Conservation (phyloP, 31 red algal species). For the Bonnemaisonia californica region DNA sequence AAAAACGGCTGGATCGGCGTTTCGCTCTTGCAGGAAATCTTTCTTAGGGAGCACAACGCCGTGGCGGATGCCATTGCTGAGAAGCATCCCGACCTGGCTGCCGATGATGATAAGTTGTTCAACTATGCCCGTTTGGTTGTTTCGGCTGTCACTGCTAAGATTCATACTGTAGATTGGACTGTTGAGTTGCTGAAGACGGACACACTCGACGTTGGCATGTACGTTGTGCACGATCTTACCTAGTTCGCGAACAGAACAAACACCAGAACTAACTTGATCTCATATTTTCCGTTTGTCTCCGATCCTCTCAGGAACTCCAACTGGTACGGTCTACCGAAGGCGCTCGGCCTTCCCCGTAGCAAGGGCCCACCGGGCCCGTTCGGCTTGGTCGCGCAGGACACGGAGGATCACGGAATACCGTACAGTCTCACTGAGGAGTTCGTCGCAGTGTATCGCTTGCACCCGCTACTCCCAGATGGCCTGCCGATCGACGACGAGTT, state of each 20-base stretch:
- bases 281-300: not conserved
- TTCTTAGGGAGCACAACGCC: conserved; percentile 37
- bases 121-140: conserved; percentile 36
- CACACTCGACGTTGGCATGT: conserved; percentile 21
- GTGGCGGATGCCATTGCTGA: conserved; percentile 14
- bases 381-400: conserved; percentile 9
- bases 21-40: conserved; percentile 40
- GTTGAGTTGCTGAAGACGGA: conserved; percentile 51
- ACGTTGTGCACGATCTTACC: not conserved
- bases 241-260: not conserved
- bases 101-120: conserved; percentile 54
- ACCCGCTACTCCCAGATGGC: conserved; percentile 37
- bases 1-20: conserved; percentile 45
- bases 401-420: conserved; percentile 26
- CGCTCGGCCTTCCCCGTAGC: not conserved
- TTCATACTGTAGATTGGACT: conserved; percentile 57
- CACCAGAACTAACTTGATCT: not conserved
- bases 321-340: conserved; percentile 34
- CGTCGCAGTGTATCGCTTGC: conserved; percentile 36
- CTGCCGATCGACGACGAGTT: not conserved
- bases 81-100: conserved; percentile 20
- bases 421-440: conserved; percentile 47
- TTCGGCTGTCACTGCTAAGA: conserved; percentile 33
- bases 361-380: not conserved
- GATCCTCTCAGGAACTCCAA: conserved; percentile 20